Conservation (phyloP, 345 rosid species). For the thale cress (Arabidopsis thaliana) region DNA sequence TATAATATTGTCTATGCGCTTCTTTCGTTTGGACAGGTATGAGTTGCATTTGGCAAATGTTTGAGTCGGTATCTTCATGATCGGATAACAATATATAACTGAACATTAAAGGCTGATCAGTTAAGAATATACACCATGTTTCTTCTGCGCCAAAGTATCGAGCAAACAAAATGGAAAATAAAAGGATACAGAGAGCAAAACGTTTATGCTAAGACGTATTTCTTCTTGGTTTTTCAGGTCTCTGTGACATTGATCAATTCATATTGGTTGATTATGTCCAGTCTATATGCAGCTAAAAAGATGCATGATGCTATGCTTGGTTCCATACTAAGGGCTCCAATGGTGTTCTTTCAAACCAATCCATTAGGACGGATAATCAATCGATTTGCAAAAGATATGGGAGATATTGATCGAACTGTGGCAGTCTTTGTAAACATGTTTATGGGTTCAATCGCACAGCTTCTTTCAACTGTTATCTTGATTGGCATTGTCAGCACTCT, state of each 20-base stretch:
- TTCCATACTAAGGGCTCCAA: slow-evolving; percentile 94
- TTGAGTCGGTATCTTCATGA: slow-evolving; percentile 17
- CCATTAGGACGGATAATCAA: slow-evolving; percentile 94
- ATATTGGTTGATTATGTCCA: slow-evolving; percentile 85
- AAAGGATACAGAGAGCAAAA: slow-evolving; percentile 17
- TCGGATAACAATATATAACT: neutral
- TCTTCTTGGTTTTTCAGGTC: slow-evolving; percentile 60
- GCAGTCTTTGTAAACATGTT: slow-evolving; percentile 81
- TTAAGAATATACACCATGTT: slow-evolving; percentile 2
- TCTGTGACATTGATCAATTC: slow-evolving; percentile 79
- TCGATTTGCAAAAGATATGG: slow-evolving; percentile 96
- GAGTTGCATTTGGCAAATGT: slow-evolving; percentile 31
- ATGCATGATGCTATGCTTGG: slow-evolving; percentile 93
- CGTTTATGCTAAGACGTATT: slow-evolving; percentile 21
- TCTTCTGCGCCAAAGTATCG: neutral
- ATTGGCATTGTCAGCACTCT: slow-evolving; percentile 97
- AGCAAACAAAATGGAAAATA: slow-evolving; percentile 14
- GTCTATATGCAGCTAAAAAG: slow-evolving; percentile 88
- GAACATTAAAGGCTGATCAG: slow-evolving; percentile 6
- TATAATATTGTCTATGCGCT: slow-evolving; percentile 72
- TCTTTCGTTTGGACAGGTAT: slow-evolving; percentile 91
- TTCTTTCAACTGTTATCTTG: slow-evolving; percentile 89
- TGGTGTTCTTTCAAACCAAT: slow-evolving; percentile 96
- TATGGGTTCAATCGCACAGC: slow-evolving; percentile 80
- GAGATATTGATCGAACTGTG: slow-evolving; percentile 90